phyloP scores from a whole-genome alignment of 2,329 filamentous ascomycete genomes.

The Diaporthe aspalathi region DNA sequence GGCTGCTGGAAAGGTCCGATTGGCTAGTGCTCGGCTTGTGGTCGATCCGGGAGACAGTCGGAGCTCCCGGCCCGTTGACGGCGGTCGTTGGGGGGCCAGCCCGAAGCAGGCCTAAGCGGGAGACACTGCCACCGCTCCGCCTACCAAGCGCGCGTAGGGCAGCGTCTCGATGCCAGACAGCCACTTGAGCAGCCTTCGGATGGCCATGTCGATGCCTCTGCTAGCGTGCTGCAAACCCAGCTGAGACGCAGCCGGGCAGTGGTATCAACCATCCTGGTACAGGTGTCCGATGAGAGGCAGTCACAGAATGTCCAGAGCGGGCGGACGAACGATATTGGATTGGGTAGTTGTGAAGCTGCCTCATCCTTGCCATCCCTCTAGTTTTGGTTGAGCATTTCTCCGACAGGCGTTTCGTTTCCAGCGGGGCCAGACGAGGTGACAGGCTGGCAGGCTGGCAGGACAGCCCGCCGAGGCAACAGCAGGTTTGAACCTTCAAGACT shows the following conservation, averaged over 20 bases:
- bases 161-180: not conserved
- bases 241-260: conserved; percentile 9
- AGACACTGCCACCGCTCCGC: conserved; percentile 24
- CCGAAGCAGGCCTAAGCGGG: not conserved
- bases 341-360: not conserved
- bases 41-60: conserved; percentile 25
- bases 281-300: not conserved
- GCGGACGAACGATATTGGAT: conserved; percentile 8
- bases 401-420: not conserved
- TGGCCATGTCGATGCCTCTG: not conserved
- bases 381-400: not conserved
- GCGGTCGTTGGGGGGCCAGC: not conserved
- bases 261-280: not conserved
- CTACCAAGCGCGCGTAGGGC: conserved; percentile 3
- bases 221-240: not conserved
- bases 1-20: conserved; percentile 18
- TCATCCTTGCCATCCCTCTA: not conserved
- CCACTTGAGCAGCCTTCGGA: conserved; percentile 11
- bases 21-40: conserved; percentile 19
- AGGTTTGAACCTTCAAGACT: not conserved
- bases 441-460: not conserved
- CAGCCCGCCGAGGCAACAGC: not conserved
- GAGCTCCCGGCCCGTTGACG: conserved; percentile 24
- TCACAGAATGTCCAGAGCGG: conserved; percentile 7
- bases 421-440: too few relatives aligned